phyloP scores from a whole-genome alignment of 2,329 filamentous ascomycete genomes.

The Pyrenophora tritici-repentis region DNA sequence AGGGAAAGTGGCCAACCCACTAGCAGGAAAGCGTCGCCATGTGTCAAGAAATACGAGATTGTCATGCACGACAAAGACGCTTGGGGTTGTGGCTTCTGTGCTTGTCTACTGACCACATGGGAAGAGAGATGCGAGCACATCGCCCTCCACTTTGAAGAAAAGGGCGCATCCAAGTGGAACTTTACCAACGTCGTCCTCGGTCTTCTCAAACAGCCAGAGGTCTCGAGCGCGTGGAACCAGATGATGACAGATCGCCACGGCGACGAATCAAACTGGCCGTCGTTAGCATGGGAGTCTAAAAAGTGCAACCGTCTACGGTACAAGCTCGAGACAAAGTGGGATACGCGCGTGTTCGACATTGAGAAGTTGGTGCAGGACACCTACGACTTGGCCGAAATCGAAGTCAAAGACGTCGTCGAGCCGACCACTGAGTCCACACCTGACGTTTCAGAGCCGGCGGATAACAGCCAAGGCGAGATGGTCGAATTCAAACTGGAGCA shows the following conservation, averaged over 20 bases:
- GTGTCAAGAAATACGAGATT: slow-evolving; percentile 48
- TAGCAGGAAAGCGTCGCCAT: slow-evolving; percentile 58
- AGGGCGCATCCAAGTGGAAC: slow-evolving; percentile 67
- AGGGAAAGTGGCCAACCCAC: slow-evolving; percentile 58
- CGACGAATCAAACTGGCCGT: slow-evolving; percentile 55
- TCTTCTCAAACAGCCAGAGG: slow-evolving; percentile 67
- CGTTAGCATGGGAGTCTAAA: slow-evolving; percentile 65
- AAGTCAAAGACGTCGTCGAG: slow-evolving; percentile 35
- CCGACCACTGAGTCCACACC: slow-evolving; percentile 28
- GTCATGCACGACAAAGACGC: slow-evolving; percentile 66
- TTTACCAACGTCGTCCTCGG: slow-evolving; percentile 71
- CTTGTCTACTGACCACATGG: slow-evolving; percentile 64
- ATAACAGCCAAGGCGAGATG: slow-evolving; percentile 37
- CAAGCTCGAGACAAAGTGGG: slow-evolving; percentile 67
- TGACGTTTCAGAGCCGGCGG: slow-evolving; percentile 32
- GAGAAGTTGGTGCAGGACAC: slow-evolving; percentile 63
- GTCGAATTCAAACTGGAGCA: slow-evolving; percentile 44
- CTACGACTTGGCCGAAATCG: slow-evolving; percentile 57
- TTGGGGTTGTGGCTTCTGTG: slow-evolving; percentile 72
- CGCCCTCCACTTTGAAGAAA: slow-evolving; percentile 69
- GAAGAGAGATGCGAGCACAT: slow-evolving; percentile 72
- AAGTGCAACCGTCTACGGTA: slow-evolving; percentile 67
- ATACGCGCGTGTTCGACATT: slow-evolving; percentile 58
- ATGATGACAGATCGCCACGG: slow-evolving; percentile 60
- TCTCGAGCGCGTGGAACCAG: slow-evolving; percentile 66